Evolutionary conservation across 805 yeast genomes (phyloP).

Genomic region (Candida tammaniensis): DNA sequence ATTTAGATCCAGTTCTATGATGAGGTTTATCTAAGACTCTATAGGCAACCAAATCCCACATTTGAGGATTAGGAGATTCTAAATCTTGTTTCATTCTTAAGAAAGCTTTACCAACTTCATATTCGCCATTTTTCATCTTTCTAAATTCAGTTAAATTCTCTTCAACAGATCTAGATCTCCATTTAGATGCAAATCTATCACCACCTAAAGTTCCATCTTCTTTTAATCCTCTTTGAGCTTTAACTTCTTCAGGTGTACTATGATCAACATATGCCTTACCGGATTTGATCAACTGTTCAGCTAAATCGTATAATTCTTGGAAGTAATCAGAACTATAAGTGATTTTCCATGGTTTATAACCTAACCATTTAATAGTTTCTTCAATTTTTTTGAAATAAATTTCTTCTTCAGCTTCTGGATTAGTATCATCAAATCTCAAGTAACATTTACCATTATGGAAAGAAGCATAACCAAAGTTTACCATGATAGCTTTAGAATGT

Average conservation of each 20-base stretch:
- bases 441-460: conserved; percentile 84
- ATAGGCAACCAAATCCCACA: conserved; percentile 99
- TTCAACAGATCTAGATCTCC: conserved; percentile 69
- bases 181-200: conserved; percentile 77
- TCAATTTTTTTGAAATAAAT: conserved; percentile 80
- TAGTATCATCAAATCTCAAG: conserved; percentile 94
- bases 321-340: conserved; percentile 97
- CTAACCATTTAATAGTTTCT: conserved; percentile 89
- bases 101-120: conserved; percentile 87
- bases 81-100: conserved; percentile 96
- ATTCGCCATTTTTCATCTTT: conserved; percentile 87
- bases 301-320: conserved; percentile 82
- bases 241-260: conserved; percentile 89
- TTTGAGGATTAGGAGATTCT: conserved; percentile 89
- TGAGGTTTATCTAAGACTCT: conserved; percentile 90
- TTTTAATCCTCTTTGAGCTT: conserved; percentile 83
- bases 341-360: conserved; percentile 88
- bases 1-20: conserved; percentile 93
- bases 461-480: conserved; percentile 95
- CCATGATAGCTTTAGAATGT: conserved; percentile 96
- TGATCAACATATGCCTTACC: conserved; percentile 90
- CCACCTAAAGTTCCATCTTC: conserved; percentile 95
- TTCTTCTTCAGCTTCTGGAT: conserved; percentile 98
- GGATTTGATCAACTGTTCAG: conserved; percentile 70
- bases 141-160: conserved; percentile 79